Base-by-base conservation (phyloP, 345 rosid species). In the Eucalyptus sp. region DNA sequence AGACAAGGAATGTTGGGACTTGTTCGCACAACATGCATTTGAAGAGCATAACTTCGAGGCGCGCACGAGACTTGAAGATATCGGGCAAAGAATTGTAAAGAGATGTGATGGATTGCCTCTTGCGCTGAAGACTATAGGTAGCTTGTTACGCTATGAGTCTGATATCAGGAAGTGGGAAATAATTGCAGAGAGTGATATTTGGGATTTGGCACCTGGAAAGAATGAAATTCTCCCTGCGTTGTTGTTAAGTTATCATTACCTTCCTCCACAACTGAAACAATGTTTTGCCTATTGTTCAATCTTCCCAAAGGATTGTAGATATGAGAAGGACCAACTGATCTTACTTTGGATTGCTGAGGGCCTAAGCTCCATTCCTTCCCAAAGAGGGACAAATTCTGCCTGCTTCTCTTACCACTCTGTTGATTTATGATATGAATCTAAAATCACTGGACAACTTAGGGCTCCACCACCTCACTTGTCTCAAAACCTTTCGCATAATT, bases 241-340 rank as follows among this genome's bases (percentile, higher is more conserved):
- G 51, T 76, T 87, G 62, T 68, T 90, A 33, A 90, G 91, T 81
- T 90, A 88, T 76, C 79, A 88, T 64, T 83, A 86, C 52, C 88
- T 90, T 29, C 81, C 91, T 88, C 50, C 88, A 20, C 89, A 71
- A 31, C 16, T 88, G 22, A 90, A 90, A 64, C 52, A 66, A 52
- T 90, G 91, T 50, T 90, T 88, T 58, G 85, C 90, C 25, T 90
- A 90, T 76, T 90, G 90, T 62, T 86, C 88, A 16, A 4, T 90
- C 31, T 83, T 91, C 71, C 90, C 90, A 5, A 89, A 87, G 68
- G 90, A 84, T 52, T 64, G 83, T 56, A 86, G 16, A 56, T 85
- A 68, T 60, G 86, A 87, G 51, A 88, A 62, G 88, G 50, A 89
- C 20, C 79, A 48, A 31, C 20, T 91, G 27, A 79, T 90, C 68